Evolutionary conservation across 2,329 filamentous ascomycete genomes (phyloP), one percentile per base, ranked within the genome.

Genomic region (Penicillium rolfsii): DNA sequence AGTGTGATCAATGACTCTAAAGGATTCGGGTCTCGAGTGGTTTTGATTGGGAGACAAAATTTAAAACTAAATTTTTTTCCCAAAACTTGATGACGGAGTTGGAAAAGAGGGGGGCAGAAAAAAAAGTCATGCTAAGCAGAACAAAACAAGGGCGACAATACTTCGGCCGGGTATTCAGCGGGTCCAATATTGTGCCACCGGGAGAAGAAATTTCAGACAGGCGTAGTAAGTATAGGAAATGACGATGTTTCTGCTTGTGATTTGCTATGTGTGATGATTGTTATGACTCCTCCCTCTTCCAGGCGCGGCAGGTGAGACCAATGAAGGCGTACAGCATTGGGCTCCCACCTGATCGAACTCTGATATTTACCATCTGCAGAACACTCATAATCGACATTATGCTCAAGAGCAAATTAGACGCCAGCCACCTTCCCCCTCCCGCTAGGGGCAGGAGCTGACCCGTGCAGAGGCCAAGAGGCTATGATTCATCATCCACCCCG

Each of bases 401-500:
- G 19, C 19, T 22, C 19, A 22, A 22, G 19, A 22, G 19, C 19
- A 22, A 22, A 22, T 22, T 22, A 22, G 26, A 52, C 5, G 28
- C 22, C 35, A 28, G 22, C 35, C 35, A 8, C 22, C 9, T 36
- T 36, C 35, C 26, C 11, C 50, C 35, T 53, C 22, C 52, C 40
- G 40, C 52, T 43, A 2, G 52, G 52, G 45, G 38, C 40, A 45
- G 52, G 12, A 45, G 19, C 16, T 45, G 64, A 63, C 59, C 65
- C 60, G 59, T 67, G 62, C 64, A 50, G 55, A 33, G 35, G 41
- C 24, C n/a, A 30, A 7, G 28, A 33, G 30, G 3, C 22, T 57
- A 61, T 68, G 67, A 69, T 61, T 69, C 67, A 68, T 64, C 30
- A 52, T 52, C 41, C 19, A 55, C 57, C 59, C 45, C 52, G 36